These are phyloP conservation scores for Camelina hispida DNA, from an alignment of 345 rosid species.

Conservation along the genomic window DNA sequence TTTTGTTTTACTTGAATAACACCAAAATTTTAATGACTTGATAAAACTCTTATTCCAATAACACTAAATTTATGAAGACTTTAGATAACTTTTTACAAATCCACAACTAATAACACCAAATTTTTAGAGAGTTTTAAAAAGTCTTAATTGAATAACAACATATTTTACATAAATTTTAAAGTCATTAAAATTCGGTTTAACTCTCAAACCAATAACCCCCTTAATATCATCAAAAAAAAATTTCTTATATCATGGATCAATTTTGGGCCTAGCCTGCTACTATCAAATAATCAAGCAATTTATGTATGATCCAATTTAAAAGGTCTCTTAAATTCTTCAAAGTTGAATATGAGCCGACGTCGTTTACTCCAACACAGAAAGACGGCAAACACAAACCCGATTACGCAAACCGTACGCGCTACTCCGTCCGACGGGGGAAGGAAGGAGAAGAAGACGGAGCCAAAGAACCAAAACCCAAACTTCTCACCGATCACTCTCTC, in stretches of 20 bases:
- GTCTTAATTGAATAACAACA: no score
- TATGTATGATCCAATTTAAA: constrained; percentile 2
- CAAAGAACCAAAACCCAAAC: background rate
- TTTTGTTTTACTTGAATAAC: no score
- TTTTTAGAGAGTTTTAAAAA: no score
- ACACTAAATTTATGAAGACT: no score
- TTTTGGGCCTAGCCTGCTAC: background rate
- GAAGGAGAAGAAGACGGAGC: background rate
- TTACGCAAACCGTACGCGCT: constrained; percentile 18
- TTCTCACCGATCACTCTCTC: constrained; percentile 16
- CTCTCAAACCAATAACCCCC: no score
- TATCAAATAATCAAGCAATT: background rate
- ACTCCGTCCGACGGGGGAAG: constrained; percentile 13
- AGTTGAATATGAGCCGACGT: background rate
- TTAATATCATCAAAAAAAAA: no score
- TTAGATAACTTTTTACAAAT: no score
- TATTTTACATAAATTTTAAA: no score
- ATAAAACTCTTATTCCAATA: no score
- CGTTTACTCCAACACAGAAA: background rate
- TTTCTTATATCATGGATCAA: background rate
- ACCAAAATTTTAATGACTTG: no score
- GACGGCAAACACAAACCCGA: constrained; percentile 11
- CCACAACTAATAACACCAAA: no score
- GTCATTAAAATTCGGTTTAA: no score
- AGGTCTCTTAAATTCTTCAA: background rate